Evolutionary conservation across 2,329 filamentous ascomycete species (phyloP).

Genomic region (Allantophomopsis cytisporea): DNA sequence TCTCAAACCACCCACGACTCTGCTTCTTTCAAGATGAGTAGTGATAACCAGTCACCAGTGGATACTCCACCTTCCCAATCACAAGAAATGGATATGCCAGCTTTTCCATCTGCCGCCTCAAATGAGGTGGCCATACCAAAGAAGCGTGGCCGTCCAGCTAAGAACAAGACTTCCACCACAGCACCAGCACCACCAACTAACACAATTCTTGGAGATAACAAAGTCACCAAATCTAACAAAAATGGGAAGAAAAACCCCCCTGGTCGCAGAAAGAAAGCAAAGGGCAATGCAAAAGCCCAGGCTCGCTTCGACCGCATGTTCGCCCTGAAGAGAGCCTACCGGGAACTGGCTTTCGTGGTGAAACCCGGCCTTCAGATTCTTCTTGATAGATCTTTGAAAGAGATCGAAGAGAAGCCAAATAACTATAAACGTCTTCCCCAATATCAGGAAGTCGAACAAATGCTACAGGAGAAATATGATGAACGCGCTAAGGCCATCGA

Average conservation of each 20-base stretch:
- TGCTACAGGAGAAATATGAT: constrained; percentile 8
- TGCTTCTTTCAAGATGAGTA: too few species aligned
- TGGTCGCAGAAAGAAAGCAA: constrained; percentile 1
- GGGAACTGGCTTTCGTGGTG: constrained; percentile 7
- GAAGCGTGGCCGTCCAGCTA: not conserved
- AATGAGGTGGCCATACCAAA: not conserved
- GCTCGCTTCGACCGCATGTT: constrained; percentile 13
- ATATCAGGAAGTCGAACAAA: constrained; percentile 9
- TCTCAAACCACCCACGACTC: too few species aligned
- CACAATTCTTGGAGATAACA: not conserved
- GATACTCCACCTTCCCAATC: too few species aligned
- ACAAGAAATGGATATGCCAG: too few species aligned
- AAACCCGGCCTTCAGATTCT: constrained; percentile 10
- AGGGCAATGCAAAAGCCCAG: constrained; percentile 11
- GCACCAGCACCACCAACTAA: not conserved
- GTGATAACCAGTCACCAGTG: too few species aligned
- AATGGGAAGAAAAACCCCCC: constrained; percentile 1
- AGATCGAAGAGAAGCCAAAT: constrained; percentile 8
- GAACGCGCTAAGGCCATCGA: constrained; percentile 3
- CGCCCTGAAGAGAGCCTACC: constrained; percentile 13
- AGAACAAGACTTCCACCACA: not conserved
- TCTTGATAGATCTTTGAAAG: constrained; percentile 13
- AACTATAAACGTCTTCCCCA: constrained; percentile 15
- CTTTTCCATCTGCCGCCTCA: too few species aligned
- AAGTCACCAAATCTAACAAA: not conserved